Base-by-base conservation (phyloP, 2,329 filamentous ascomycete genomes). In the Ophiostoma quercus region DNA sequence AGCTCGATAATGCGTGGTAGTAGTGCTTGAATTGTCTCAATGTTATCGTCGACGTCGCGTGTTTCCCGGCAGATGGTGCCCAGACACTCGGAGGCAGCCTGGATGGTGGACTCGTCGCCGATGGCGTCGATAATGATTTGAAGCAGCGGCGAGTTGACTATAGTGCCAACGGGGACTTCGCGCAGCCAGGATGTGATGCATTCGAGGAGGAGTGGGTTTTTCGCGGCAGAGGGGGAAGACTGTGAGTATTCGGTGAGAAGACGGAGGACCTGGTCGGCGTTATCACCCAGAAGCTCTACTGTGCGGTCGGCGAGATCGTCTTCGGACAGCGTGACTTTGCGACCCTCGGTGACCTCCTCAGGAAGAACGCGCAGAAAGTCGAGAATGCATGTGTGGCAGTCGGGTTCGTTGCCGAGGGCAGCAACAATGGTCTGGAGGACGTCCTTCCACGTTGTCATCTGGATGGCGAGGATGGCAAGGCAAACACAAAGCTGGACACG, bases 291-390 rank as follows among this genome's bases (percentile, higher is more conserved):
- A 76, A 99, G 84, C 80, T 97, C 94, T 79, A 87, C 88, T 74
- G 95, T 97, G 83, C 95, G 91, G 76, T 86, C 84, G 74, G 84
- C 86, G 79, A 99, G 87, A 80, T 98, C 94, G 84, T 98, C 94
- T 91, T 99, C 95, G 1, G 92, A 94, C 82, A 99, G 87, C 85
- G 93, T 97, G 86, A 99, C 97, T 84, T 98, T 99, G 82, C 95
- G 92, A 82, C 95, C 95, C 85, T 99, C 94, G 75, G 92, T 98
- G 78, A 99, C 95, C 86, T 99, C 95, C 84, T 99, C 95, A 70
- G 95, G 95, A 74, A 99, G 88, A 76, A 99, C 94, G 80, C 92
- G 93, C 74, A 99, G 85, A 80, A 99, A 99, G 80, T 99, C 95
- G 77, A 99, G 85, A 76, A 98, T 91, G 79, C 91, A 95, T 74